Percentiles rank a stretch among this genome's conserved stretches.
Evolutionary conservation across 495 filamentous ascomycete genomes (phyloP).

Genomic region (Choiromyces venosus): DNA sequence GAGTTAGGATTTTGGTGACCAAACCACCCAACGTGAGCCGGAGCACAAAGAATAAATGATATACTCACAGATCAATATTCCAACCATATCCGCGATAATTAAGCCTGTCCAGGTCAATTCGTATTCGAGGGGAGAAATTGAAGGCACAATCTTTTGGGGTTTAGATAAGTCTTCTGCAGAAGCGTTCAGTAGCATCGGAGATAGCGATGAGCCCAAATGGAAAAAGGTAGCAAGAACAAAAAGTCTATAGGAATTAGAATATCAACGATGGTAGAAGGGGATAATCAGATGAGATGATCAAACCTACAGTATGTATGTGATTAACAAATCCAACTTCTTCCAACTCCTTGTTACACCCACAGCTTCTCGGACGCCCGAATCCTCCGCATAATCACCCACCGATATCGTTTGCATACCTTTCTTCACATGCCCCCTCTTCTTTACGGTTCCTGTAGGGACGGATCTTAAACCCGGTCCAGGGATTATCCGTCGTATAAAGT

Average conservation of each 20-base stretch:
- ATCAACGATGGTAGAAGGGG: background rate
- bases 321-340: conserved; percentile 23
- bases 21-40: background rate
- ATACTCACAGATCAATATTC: conserved; percentile 28
- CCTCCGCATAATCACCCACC: conserved; percentile 18
- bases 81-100: conserved; percentile 20
- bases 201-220: conserved; percentile 10
- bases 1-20: background rate
- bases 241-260: conserved; percentile 13
- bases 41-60: background rate
- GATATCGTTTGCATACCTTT: background rate
- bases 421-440: background rate
- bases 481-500: background rate
- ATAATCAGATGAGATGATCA: background rate
- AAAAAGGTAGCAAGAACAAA: conserved; percentile 21
- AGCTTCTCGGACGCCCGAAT: conserved; percentile 27
- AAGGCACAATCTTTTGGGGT: background rate
- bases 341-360: conserved; percentile 28
- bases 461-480: no score
- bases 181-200: background rate
- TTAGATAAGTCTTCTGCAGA: background rate
- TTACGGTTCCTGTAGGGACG: no score
- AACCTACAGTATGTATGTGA: conserved; percentile 25
- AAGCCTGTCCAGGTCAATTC: conserved; percentile 26
- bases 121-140: conserved; percentile 16